These are phyloP conservation scores for Eudorina sp. DNA, from an alignment of 139 green algal species.

Conservation along the genomic window DNA sequence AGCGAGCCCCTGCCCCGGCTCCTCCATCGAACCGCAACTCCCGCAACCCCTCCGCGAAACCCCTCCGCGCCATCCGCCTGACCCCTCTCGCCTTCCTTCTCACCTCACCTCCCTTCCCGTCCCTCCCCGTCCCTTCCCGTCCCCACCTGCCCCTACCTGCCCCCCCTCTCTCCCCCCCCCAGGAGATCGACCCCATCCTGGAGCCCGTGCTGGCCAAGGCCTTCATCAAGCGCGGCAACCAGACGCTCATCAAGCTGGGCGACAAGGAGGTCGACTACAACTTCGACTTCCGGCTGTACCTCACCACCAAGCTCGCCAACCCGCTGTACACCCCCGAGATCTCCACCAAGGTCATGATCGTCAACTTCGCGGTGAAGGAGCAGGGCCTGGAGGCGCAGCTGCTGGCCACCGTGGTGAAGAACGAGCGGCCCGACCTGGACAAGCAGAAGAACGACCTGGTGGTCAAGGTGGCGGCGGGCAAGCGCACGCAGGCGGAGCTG, in stretches of 20 bases:
- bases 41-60: too few relatives aligned
- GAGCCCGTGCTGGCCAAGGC: conserved; percentile 84
- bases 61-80: too few relatives aligned
- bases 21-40: too few relatives aligned
- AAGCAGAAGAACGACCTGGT: conserved; percentile 94
- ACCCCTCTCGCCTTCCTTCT: background rate
- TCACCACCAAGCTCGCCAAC: conserved; percentile 92
- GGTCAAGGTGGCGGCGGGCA: conserved; percentile 85
- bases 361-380: conserved; percentile 90
- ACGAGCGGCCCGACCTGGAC: conserved; percentile 87
- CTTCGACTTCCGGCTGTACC: conserved; percentile 88
- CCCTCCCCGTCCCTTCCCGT: background rate
- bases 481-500: conserved; percentile 84
- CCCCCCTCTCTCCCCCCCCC: conserved; percentile 46
- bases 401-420: conserved; percentile 83
- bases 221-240: conserved; percentile 87
- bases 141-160: background rate
- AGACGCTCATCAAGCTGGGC: conserved; percentile 85
- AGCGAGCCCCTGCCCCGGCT: too few relatives aligned
- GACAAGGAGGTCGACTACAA: conserved; percentile 91
- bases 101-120: background rate
- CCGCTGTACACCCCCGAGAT: conserved; percentile 92
- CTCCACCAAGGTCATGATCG: conserved; percentile 84
- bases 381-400: conserved; percentile 89
- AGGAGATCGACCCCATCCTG: conserved; percentile 87